These are phyloP conservation scores for Tricholoma bakamatsutake DNA, from an alignment of 768 basidiomycete genomes.

Conservation along the genomic window DNA sequence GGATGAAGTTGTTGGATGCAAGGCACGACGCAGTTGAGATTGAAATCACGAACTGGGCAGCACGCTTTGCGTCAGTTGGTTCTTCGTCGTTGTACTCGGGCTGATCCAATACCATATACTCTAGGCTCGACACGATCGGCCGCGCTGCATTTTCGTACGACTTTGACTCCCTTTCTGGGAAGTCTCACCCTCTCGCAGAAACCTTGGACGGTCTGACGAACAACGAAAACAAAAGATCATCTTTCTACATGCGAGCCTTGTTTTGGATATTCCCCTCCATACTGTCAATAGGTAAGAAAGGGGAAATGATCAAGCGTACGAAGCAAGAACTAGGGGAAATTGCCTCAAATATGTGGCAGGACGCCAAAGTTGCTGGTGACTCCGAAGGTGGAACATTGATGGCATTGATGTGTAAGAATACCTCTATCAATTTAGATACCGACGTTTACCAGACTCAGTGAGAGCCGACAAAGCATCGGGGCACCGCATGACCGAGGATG, in stretches of 20 bases:
- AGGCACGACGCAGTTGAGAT: constrained; percentile 38
- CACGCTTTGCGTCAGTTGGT: constrained; percentile 49
- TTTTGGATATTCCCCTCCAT: constrained; percentile 58
- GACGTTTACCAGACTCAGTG: constrained; percentile 16
- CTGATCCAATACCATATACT: constrained; percentile 4
- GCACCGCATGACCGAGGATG: constrained; percentile 38
- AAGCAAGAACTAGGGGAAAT: constrained; percentile 50
- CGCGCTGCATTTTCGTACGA: constrained; percentile 61
- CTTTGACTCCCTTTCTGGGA: constrained; percentile 49
- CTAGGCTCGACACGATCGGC: constrained; percentile 52
- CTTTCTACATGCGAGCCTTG: constrained; percentile 59
- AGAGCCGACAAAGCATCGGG: constrained; percentile 38
- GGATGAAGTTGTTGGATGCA: constrained; percentile 41
- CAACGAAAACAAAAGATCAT: constrained; percentile 48
- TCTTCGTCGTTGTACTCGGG: not conserved
- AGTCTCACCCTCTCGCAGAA: constrained; percentile 41
- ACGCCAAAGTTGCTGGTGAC: constrained; percentile 43
- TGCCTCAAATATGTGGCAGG: constrained; percentile 46
- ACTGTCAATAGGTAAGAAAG: constrained; percentile 50
- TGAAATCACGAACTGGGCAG: constrained; percentile 54
- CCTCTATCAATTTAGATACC: not conserved
- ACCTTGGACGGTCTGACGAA: constrained; percentile 57
- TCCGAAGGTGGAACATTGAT: constrained; percentile 42
- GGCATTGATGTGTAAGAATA: constrained; percentile 45
- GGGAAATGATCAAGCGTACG: constrained; percentile 48